Evolutionary conservation across 2,329 filamentous ascomycete genomes (phyloP).

Genomic region (Xylariaceae sp.): DNA sequence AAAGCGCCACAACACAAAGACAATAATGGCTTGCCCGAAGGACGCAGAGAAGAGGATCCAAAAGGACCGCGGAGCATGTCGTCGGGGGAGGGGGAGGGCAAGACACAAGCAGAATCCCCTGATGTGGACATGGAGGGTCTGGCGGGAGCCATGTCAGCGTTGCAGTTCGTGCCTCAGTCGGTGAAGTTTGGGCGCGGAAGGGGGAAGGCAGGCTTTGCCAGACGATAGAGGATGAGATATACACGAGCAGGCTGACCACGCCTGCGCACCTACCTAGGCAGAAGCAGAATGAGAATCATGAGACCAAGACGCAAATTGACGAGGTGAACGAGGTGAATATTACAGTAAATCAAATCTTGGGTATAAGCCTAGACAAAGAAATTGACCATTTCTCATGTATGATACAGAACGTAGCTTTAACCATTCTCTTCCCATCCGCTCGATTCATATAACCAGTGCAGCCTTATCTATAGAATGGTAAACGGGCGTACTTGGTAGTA

Average conservation of each 20-base stretch:
- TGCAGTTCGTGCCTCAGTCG: constrained; percentile 67
- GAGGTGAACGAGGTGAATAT: too few relatives aligned
- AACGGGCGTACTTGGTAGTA: neutral
- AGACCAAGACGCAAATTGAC: constrained; percentile 8
- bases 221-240: constrained; percentile 40
- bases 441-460: neutral
- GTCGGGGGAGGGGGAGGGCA: constrained; percentile 14
- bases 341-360: neutral
- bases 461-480: neutral
- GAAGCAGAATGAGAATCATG: constrained; percentile 3
- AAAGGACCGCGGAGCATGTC: constrained; percentile 1
- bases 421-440: too few relatives aligned
- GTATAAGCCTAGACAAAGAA: neutral
- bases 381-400: neutral
- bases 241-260: neutral
- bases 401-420: too few relatives aligned
- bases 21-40: constrained; percentile 25
- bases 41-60: constrained; percentile 9
- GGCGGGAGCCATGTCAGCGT: constrained; percentile 63
- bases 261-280: neutral
- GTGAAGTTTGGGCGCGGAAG: constrained; percentile 61
- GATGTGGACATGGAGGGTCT: constrained; percentile 61
- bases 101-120: constrained; percentile 21
- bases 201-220: constrained; percentile 51
- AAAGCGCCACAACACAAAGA: constrained; percentile 23